These are phyloP conservation scores for Thelephora aurantiotincta DNA, from an alignment of 768 basidiomycete genomes.

Conservation along the genomic window DNA sequence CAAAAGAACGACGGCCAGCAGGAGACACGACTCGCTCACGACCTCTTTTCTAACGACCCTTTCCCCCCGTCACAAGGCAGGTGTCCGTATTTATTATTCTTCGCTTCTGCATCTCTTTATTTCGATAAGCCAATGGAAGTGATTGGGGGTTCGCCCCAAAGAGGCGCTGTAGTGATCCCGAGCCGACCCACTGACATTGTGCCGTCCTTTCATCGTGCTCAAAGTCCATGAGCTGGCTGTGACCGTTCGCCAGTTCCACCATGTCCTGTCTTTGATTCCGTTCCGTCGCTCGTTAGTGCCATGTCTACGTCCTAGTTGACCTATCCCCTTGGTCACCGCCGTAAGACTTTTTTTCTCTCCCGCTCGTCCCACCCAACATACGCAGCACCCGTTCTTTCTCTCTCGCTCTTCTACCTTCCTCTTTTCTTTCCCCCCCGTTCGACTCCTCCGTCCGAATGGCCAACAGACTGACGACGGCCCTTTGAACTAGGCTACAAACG, in stretches of 20 bases:
- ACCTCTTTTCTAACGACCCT: too few relatives aligned
- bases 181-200: background rate
- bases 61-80: too few relatives aligned
- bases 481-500: too few relatives aligned
- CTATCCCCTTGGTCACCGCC: background rate
- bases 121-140: too few relatives aligned
- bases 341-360: slow-evolving; percentile 11
- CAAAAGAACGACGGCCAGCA: too few relatives aligned
- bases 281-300: background rate
- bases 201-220: background rate
- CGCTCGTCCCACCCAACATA: slow-evolving; percentile 4
- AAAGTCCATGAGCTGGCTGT: background rate
- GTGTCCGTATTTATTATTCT: too few relatives aligned
- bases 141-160: background rate
- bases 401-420: background rate
- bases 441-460: background rate
- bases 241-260: background rate
- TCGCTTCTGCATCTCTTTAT: too few relatives aligned
- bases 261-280: background rate
- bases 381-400: background rate
- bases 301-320: background rate
- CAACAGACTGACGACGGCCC: too few relatives aligned
- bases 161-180: background rate
- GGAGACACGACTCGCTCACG: too few relatives aligned
- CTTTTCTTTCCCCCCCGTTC: background rate